Percentiles rank a stretch among this genome's conserved stretches.
These are phyloP conservation scores for Sugiyamaella japonica DNA, from an alignment of 1,139 yeast genomes.

Conservation along the genomic window DNA sequence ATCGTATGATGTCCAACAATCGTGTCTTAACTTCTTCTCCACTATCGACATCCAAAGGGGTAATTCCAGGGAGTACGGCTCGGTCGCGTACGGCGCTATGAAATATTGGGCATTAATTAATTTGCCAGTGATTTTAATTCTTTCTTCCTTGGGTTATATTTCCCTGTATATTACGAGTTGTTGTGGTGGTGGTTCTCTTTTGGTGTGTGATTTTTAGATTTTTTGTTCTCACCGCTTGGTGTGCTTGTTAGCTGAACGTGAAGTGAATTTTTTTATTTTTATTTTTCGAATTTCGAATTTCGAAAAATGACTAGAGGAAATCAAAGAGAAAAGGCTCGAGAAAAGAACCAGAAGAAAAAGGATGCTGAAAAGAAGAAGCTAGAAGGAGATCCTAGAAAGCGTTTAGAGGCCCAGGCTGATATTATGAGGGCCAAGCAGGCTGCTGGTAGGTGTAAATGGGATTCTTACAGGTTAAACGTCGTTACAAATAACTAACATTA, in stretches of 20 bases:
- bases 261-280: neutral
- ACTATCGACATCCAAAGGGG: neutral
- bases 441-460: slow-evolving; percentile 50
- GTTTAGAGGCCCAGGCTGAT: slow-evolving; percentile 86
- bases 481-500: neutral
- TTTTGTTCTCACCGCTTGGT: neutral
- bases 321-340: slow-evolving; percentile 93
- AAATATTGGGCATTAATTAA: neutral
- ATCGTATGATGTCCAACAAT: neutral
- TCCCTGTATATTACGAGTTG: neutral
- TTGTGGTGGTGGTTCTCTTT: neutral
- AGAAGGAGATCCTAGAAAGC: slow-evolving; percentile 77
- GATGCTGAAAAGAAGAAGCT: slow-evolving; percentile 62
- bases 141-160: neutral
- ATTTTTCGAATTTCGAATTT: slow-evolving; percentile 14
- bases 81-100: neutral
- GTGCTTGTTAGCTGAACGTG: neutral
- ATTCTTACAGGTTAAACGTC: neutral
- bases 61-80: slow-evolving; percentile 11
- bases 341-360: slow-evolving; percentile 79
- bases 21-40: neutral
- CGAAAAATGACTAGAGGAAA: slow-evolving; percentile 85
- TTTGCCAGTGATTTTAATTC: neutral
- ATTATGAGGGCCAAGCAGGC: slow-evolving; percentile 85
- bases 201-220: neutral